Evolutionary conservation across 768 basidiomycete species (phyloP).

Genomic region (Phylloporus sp.): DNA sequence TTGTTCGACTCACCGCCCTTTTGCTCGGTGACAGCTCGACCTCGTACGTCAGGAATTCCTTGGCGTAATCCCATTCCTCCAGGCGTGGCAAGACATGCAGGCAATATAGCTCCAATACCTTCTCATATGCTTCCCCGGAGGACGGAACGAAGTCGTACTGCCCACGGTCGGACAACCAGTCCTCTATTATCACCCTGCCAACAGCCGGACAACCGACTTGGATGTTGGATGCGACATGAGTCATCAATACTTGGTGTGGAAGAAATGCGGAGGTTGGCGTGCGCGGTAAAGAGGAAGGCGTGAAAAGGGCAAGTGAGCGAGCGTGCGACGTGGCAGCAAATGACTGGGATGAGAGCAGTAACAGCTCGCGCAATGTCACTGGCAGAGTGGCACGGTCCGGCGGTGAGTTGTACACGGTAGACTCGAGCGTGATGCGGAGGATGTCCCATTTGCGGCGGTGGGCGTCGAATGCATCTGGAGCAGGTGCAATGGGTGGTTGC

Average conservation of each 20-base stretch:
- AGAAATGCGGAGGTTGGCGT: constrained; percentile 52
- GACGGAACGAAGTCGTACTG: constrained; percentile 30
- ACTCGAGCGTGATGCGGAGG: constrained; percentile 78
- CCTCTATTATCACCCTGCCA: constrained; percentile 66
- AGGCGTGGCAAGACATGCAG: constrained; percentile 68
- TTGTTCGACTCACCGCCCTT: constrained; percentile 46
- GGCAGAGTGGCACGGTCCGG: constrained; percentile 45
- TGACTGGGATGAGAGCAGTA: constrained; percentile 55
- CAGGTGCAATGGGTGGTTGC: constrained; percentile 34
- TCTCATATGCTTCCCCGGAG: constrained; percentile 59
- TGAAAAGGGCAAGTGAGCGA: constrained; percentile 68
- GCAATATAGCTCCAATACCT: constrained; percentile 73
- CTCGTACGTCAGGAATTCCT: constrained; percentile 73
- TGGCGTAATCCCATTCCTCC: constrained; percentile 77
- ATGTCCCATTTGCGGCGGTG: constrained; percentile 83
- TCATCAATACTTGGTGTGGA: constrained; percentile 65
- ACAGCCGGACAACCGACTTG: constrained; percentile 60
- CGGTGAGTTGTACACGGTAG: constrained; percentile 60
- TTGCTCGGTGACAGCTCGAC: constrained; percentile 49
- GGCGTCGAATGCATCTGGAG: constrained; percentile 41
- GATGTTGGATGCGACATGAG: constrained; percentile 66
- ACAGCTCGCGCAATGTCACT: constrained; percentile 45
- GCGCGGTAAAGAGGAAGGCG: constrained; percentile 41
- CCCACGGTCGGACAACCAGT: constrained; percentile 68
- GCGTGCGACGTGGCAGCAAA: constrained; percentile 54